These are phyloP conservation scores for Thamnidium elegans DNA, from an alignment of 192 early-diverging fungal species.

Conservation along the genomic window DNA sequence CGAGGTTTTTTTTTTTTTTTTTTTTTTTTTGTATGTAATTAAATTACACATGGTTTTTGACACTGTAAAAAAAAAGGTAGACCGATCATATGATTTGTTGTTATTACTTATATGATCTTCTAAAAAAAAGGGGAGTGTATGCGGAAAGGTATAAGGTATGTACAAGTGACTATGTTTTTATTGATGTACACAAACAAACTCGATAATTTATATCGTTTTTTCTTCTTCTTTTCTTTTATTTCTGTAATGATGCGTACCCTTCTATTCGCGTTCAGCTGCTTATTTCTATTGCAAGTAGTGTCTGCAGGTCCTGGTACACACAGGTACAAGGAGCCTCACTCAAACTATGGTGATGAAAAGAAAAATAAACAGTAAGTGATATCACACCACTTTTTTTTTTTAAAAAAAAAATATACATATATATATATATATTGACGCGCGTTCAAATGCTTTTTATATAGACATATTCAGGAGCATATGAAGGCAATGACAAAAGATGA, in stretches of 20 bases:
- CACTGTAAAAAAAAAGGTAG: no score
- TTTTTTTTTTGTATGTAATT: constrained; percentile 1
- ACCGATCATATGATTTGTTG: no score
- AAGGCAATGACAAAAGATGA: constrained; percentile 38
- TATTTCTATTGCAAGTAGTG: neutral
- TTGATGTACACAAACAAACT: no score
- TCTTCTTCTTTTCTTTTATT: neutral
- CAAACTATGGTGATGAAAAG: constrained; percentile 32
- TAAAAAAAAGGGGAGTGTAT: no score
- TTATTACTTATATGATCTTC: no score
- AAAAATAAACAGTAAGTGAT: constrained; percentile 28
- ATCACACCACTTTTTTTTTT: neutral
- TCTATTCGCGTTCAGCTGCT: neutral
- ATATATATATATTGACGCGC: no score
- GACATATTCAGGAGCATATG: constrained; percentile 54
- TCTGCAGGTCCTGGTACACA: constrained; percentile 25
- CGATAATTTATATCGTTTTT: neutral
- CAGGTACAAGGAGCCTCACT: constrained; percentile 23
- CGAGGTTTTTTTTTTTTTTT: constrained; percentile 2
- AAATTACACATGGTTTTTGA: neutral
- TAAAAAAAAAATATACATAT: no score
- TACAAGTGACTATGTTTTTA: no score
- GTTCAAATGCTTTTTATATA: no score
- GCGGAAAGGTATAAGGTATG: neutral
- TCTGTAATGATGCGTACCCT: neutral